Percentiles rank a stretch among this genome's conserved stretches.
These are phyloP conservation scores for Aspergillus asperescens DNA, from an alignment of 495 filamentous ascomycete species.

Conservation along the genomic window DNA sequence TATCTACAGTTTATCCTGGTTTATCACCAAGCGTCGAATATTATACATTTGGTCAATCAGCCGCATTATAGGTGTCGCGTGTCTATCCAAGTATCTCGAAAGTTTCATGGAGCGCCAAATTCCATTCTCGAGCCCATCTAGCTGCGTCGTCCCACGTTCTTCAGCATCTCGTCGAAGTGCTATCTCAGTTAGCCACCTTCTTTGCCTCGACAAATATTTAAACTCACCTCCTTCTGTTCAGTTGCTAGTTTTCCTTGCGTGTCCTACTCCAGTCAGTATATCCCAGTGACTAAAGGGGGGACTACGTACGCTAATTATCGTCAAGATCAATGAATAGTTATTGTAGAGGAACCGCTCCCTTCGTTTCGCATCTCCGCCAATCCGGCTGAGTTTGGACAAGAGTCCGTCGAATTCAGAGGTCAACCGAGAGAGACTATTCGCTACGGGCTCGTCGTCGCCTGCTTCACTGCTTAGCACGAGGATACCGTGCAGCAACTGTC, in stretches of 20 bases:
- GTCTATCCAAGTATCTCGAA: neutral
- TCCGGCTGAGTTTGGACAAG: conserved; percentile 60
- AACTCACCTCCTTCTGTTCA: conserved; percentile 58
- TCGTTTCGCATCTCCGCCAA: conserved; percentile 69
- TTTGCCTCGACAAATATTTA: neutral
- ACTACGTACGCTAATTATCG: conserved; percentile 67
- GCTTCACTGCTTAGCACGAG: conserved; percentile 76
- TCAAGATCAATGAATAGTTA: conserved; percentile 87
- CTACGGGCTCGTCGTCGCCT: conserved; percentile 89
- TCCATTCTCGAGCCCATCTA: conserved; percentile 9
- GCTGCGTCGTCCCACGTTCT: conserved; percentile 33
- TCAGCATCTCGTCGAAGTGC: conserved; percentile 46
- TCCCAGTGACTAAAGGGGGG: neutral
- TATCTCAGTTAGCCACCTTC: conserved; percentile 12
- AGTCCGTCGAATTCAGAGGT: conserved; percentile 74
- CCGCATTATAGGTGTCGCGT: neutral
- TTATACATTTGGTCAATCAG: neutral
- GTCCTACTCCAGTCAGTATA: conserved; percentile 47
- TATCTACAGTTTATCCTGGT: neutral
- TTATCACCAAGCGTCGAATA: neutral
- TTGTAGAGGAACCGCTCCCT: conserved; percentile 85
- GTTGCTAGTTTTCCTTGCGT: conserved; percentile 70
- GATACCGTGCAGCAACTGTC: conserved; percentile 80
- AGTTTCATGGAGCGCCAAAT: neutral
- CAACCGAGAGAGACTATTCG: conserved; percentile 68